Base-by-base conservation (phyloP, 2,329 filamentous ascomycete genomes). In the Penicillium sp. region DNA sequence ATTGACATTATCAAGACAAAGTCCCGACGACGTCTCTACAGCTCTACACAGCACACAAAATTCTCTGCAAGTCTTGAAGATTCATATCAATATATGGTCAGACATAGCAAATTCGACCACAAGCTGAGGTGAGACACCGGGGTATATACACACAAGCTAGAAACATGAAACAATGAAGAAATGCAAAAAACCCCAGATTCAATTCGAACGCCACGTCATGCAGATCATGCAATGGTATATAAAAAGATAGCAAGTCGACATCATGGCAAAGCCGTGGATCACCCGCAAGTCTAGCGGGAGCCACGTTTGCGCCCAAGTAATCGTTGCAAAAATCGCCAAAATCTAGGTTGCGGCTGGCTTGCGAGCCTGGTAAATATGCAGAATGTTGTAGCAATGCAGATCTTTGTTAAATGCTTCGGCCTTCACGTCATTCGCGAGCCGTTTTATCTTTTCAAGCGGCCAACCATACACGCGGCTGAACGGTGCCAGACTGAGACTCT, bases 401-500 rank as follows among this genome's bases (percentile, higher is more conserved):
- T 84, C 85, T 67, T 87, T 85, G 68, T 85, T 85, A 71, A 86
- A 87, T 16, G 92, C 86, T 69, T 95, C 89, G 44, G 79, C 79
- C 69, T 86, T 86, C 27, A 90, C 90, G 24, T 84, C 81, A 3
- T 81, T 77, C 47, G 87, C 80, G 37, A 96, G 79, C 16, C 82
- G 80, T 56, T 81, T 78, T 49, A 96, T 87, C 60, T 90, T 80
- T n/a, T 83, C 80, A 47, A 79, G 72, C 44, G 82, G 79, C 85
- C 86, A 91, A 35, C 78, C 75, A 54, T 85, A 84, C 43, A 87
- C 80, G 58, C 87, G 84, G 46, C 85, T 88, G 70, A 97, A 83
- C 7, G 92, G 89, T 37, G 84, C 89, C 68, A 95, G 75, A 64
- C 88, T 89, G 68, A 96, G 80, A 13, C 88, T 87, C 66, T 92